Evolutionary conservation across 306 rosid species (phyloP).

Genomic region (Quercus variabilis): DNA sequence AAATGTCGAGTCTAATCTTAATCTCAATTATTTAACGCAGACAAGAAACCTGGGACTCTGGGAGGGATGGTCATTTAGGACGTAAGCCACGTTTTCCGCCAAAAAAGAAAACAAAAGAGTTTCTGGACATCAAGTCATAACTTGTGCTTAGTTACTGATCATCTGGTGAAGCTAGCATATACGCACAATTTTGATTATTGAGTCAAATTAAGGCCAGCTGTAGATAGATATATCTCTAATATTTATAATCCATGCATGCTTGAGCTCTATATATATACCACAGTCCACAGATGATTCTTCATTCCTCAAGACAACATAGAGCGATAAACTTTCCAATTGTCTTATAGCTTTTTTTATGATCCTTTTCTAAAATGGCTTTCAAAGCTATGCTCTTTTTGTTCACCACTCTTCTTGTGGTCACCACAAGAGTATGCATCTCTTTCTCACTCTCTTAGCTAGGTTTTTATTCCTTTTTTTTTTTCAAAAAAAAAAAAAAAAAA

Average conservation of each 20-base stretch:
- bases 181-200: neutral
- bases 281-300: neutral
- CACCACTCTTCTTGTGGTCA: conserved; percentile 29
- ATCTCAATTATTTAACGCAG: no score
- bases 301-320: neutral
- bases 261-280: conserved; percentile 35
- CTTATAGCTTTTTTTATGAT: neutral
- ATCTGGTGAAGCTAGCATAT: neutral
- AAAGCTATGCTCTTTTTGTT: conserved; percentile 38
- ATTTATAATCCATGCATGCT: neutral
- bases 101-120: neutral
- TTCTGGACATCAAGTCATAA: neutral
- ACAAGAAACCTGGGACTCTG: neutral
- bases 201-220: neutral
- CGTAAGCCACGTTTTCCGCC: neutral
- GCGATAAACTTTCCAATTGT: neutral
- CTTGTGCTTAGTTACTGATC: neutral
- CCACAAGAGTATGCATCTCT: conserved; percentile 35
- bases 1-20: no score
- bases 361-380: conserved; percentile 39
- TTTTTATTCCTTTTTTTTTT: no score
- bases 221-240: neutral
- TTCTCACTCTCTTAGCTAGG: neutral
- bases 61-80: no score
- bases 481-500: no score